A percentile compares a stretch with the other conserved stretches of the same genome.
Evolutionary conservation across 768 basidiomycete species (phyloP).

Genomic region (Termitomyces sp.): DNA sequence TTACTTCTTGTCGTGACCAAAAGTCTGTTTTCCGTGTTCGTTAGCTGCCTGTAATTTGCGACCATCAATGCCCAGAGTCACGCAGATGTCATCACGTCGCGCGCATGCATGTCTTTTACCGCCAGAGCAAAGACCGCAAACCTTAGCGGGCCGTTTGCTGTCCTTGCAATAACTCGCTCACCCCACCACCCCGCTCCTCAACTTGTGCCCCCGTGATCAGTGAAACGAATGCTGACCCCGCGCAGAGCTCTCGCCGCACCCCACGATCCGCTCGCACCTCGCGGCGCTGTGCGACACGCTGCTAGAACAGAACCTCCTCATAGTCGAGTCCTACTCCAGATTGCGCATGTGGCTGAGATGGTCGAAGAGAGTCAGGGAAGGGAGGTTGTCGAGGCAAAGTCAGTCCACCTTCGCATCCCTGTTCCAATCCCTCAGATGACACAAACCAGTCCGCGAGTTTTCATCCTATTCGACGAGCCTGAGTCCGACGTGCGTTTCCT

Average conservation of each 20-base stretch:
- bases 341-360: conserved; percentile 79
- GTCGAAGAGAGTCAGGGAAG: conserved; percentile 90
- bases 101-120: too few species aligned
- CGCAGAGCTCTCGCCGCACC: conserved; percentile 89
- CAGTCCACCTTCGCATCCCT: conserved; percentile 19
- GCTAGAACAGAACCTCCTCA: conserved; percentile 91
- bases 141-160: too few species aligned
- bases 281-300: conserved; percentile 93
- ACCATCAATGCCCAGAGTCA: too few species aligned
- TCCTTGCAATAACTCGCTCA: too few species aligned
- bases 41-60: too few species aligned
- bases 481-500: conserved; percentile 69
- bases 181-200: too few species aligned
- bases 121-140: too few species aligned
- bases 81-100: too few species aligned
- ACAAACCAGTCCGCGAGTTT: conserved; percentile 63
- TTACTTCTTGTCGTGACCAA: too few species aligned
- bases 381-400: conserved; percentile 91
- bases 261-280: conserved; percentile 92
- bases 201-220: too few species aligned
- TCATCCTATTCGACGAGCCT: conserved; percentile 85
- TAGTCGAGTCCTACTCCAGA: conserved; percentile 94
- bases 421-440: background rate
- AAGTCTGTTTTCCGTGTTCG: too few species aligned
- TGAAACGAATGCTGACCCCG: too few species aligned